Base-by-base conservation (phyloP, 148 eudicot genomes). In the Rhododendron henanense region DNA sequence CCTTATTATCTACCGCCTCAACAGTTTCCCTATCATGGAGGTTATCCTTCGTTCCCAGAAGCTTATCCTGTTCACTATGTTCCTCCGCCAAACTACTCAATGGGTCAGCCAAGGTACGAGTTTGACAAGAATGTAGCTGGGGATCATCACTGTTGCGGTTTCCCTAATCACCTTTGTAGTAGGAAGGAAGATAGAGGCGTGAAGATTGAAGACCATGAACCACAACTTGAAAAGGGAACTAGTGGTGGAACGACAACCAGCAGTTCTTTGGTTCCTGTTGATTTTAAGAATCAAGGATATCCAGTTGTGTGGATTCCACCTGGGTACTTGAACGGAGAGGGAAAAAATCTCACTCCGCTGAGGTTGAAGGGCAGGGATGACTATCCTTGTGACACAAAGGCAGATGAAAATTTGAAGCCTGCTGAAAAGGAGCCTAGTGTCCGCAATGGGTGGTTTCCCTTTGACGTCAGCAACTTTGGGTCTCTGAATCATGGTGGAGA, bases 221-320 rank as follows among this genome's bases (percentile, higher is more conserved):
- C 93, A 47, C 90, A 91, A 5, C 47, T 16, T 63, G 93, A 88
- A 84, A 85, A 81, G 59, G 85, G 65, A 59, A 85, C 50, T 45
- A 53, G 57, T 61, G 85, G 81, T 11, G 82, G 33, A 25, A 50
- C 55, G 21, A 86, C 61, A 71, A 82, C 59, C 53, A n/a, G 74
- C 39, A 88, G 78, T 19, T 83, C 94, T 15, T 83, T 88, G 87
- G 89, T 86, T 79, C 94, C 95, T 75, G 51, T 88, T 67, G 85
- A 82, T 50, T 48, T 37, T 6, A 87, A 85, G 47, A 77, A 86
- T 74, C 44, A 48, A 23, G 83, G 88, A 0, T 85, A 89, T 83
- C 96, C 95, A 7, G 31, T 93, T 78, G 35, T 91, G 86, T 91
- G 92, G 92, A 57, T 93, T 86, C 95, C 96, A 8, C 88, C 90